Evolutionary conservation across 805 yeast species (phyloP).

Genomic region (Suhomyces tanzawaensis): DNA sequence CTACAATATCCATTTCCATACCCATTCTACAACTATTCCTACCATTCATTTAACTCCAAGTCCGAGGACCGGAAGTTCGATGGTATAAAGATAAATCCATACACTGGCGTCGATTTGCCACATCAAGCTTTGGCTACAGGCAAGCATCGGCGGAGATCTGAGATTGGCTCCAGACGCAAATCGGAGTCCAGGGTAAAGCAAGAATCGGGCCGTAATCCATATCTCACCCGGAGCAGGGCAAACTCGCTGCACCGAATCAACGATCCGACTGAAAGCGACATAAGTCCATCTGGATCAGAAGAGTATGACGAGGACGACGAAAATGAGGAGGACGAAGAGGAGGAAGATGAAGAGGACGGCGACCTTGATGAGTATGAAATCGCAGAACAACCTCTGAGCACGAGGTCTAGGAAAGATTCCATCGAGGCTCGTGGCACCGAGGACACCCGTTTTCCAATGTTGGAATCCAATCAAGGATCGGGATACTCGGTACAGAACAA

Average conservation of each 20-base stretch:
- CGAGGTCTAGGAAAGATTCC: no score
- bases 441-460: no score
- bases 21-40: slow-evolving; percentile 45
- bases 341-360: no score
- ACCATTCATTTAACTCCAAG: slow-evolving; percentile 33
- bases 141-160: neutral
- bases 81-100: slow-evolving; percentile 30
- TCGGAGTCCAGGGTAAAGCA: neutral
- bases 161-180: neutral
- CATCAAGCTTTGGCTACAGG: slow-evolving; percentile 7
- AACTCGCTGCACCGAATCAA: neutral
- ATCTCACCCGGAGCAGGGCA: slow-evolving; percentile 1
- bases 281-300: slow-evolving; percentile 6
- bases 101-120: slow-evolving; percentile 35
- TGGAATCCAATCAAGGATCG: no score
- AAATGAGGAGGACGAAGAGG: slow-evolving; percentile 6
- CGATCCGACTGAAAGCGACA: slow-evolving; percentile 6
- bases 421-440: no score
- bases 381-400: no score
- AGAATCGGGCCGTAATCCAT: neutral
- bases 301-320: slow-evolving; percentile 10
- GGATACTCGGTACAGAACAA: slow-evolving; percentile 8
- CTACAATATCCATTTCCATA: slow-evolving; percentile 45
- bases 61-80: slow-evolving; percentile 25
- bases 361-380: neutral